These are phyloP conservation scores for Arthromyces matolae DNA, from an alignment of 768 basidiomycete species.

Conservation along the genomic window DNA sequence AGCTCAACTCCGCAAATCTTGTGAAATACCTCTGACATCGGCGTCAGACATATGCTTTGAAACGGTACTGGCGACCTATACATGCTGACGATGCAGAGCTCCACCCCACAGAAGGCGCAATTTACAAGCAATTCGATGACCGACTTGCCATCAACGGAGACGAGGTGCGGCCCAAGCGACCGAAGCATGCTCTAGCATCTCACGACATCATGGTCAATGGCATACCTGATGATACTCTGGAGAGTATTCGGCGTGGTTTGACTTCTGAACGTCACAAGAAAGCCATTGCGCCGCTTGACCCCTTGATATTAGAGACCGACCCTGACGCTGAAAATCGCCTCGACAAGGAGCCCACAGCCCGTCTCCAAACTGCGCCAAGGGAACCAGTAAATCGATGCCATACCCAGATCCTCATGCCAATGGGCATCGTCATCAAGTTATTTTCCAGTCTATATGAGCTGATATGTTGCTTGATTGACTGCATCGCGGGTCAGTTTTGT, in stretches of 20 bases:
- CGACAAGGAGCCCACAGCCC: neutral
- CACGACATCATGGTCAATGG: constrained; percentile 1
- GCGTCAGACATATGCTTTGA: neutral
- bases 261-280: neutral
- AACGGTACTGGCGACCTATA: constrained; percentile 7
- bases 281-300: neutral
- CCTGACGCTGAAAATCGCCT: neutral
- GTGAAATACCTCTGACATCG: neutral
- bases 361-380: neutral
- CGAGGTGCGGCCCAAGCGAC: neutral
- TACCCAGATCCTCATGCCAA: constrained; percentile 1
- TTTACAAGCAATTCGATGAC: too few relatives aligned
- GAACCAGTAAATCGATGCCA: neutral
- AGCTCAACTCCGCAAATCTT: neutral
- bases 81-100: neutral
- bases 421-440: neutral
- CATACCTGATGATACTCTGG: neutral
- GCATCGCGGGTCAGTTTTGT: neutral
- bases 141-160: neutral
- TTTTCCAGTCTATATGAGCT: neutral
- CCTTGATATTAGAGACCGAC: neutral
- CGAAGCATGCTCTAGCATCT: neutral
- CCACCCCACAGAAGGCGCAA: neutral
- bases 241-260: neutral
- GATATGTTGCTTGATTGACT: neutral